These are phyloP conservation scores for Penicillium sp. DNA, from an alignment of 2,329 filamentous ascomycete species.

Conservation along the genomic window DNA sequence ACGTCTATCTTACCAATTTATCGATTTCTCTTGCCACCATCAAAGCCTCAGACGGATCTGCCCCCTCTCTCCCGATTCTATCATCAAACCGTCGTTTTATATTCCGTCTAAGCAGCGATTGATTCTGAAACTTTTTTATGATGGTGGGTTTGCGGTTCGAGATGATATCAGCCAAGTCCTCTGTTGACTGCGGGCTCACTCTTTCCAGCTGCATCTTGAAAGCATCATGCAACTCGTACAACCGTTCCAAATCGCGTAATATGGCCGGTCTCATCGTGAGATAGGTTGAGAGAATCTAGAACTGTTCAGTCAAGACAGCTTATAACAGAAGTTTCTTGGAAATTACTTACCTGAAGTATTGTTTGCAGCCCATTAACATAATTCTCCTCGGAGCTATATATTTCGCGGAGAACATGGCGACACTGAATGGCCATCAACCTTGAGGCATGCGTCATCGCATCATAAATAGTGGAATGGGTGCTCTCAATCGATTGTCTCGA, in stretches of 20 bases:
- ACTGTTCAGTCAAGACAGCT: neutral
- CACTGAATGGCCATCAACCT: constrained; percentile 69
- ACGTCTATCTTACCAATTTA: constrained; percentile 42
- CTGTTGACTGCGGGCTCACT: constrained; percentile 61
- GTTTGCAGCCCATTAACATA: constrained; percentile 87
- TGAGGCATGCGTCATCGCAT: constrained; percentile 63
- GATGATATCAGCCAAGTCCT: constrained; percentile 19
- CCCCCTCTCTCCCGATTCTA: constrained; percentile 37
- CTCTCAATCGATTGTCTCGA: constrained; percentile 60
- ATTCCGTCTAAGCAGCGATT: constrained; percentile 26
- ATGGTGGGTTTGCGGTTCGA: constrained; percentile 20
- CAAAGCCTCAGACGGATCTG: constrained; percentile 52
- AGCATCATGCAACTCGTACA: constrained; percentile 78
- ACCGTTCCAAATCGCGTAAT: constrained; percentile 72
- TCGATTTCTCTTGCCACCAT: constrained; percentile 54
- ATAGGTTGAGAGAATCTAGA: constrained; percentile 69
- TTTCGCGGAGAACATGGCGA: constrained; percentile 75
- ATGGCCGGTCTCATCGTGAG: constrained; percentile 70
- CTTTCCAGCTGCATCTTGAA: constrained; percentile 71
- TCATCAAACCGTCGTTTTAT: constrained; percentile 26
- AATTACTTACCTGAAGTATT: constrained; percentile 64
- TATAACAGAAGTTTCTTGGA: neutral
- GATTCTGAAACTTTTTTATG: constrained; percentile 27
- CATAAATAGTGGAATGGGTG: constrained; percentile 41
- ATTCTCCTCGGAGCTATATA: constrained; percentile 79